These are phyloP conservation scores for Xylaria hypoxylon DNA, from an alignment of 2,329 filamentous ascomycete genomes.

Conservation along the genomic window DNA sequence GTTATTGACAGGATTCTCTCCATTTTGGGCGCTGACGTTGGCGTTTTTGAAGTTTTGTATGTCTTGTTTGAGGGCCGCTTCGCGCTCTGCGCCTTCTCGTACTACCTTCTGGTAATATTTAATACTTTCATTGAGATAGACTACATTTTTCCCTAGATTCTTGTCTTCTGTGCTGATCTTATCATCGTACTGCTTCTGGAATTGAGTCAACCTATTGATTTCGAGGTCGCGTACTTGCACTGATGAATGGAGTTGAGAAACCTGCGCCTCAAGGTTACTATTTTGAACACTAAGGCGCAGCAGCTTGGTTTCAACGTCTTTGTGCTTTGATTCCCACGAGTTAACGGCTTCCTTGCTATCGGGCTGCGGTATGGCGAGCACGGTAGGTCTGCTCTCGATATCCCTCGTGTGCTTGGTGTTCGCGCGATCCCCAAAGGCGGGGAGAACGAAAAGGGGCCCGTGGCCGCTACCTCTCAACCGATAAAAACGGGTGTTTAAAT, in stretches of 20 bases:
- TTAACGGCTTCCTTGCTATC: conserved; percentile 33
- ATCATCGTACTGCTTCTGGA: conserved; percentile 38
- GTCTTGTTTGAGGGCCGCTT: conserved; percentile 23
- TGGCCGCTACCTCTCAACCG: conserved; percentile 60
- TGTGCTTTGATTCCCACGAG: conserved; percentile 44
- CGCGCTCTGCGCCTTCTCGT: conserved; percentile 20
- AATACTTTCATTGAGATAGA: conserved; percentile 23
- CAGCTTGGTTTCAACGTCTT: conserved; percentile 34
- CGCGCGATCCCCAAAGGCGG: conserved; percentile 61
- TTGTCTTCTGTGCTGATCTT: conserved; percentile 15
- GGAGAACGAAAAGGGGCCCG: conserved; percentile 65
- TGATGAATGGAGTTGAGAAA: conserved; percentile 30
- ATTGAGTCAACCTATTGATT: conserved; percentile 34
- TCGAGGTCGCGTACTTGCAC: conserved; percentile 34
- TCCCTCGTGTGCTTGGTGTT: conserved; percentile 57
- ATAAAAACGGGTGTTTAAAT: conserved; percentile 65
- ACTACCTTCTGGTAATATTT: conserved; percentile 10
- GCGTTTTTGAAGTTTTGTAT: conserved; percentile 37
- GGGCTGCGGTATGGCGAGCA: conserved; percentile 47
- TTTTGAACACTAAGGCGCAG: conserved; percentile 31
- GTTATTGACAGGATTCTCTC: background rate
- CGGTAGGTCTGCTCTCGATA: conserved; percentile 59
- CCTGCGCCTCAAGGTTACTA: conserved; percentile 23
- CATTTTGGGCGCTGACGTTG: conserved; percentile 24
- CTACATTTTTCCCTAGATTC: conserved; percentile 13